phyloP scores from a whole-genome alignment of 129 eudicot genomes.

The Helianthus tuberosus region DNA sequence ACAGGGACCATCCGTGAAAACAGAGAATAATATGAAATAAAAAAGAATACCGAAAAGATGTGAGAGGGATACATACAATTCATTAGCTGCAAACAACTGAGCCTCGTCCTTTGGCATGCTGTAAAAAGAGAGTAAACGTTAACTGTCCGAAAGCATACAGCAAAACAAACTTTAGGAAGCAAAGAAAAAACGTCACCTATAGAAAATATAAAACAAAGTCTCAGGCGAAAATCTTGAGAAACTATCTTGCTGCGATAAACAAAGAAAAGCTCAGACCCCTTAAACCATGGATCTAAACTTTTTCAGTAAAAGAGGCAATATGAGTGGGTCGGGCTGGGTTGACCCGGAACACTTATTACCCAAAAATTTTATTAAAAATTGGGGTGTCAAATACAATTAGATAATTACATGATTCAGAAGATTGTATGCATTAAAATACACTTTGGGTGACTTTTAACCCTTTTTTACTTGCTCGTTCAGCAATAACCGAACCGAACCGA shows the following conservation, averaged over 20 bases:
- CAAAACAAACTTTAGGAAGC: conserved; percentile 6
- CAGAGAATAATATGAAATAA: not conserved
- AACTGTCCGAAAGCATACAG: conserved; percentile 4
- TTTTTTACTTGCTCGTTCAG: not conserved
- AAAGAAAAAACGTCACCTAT: conserved; percentile 49
- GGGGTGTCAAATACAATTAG: not conserved
- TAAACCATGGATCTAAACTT: conserved; percentile 5
- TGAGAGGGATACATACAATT: conserved; percentile 64
- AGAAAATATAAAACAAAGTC: conserved; percentile 83
- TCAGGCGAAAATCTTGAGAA: conserved; percentile 69
- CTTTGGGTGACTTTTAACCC: not conserved
- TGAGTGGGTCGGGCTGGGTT: not conserved
- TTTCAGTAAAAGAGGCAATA: conserved; percentile 1
- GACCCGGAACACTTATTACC: not conserved
- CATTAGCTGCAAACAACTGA: conserved; percentile 89
- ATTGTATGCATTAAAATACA: not conserved
- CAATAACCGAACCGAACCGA: too few species aligned
- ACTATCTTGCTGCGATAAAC: conserved; percentile 57
- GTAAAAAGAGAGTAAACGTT: conserved; percentile 30
- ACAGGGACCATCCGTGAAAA: not conserved
- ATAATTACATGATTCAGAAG: not conserved
- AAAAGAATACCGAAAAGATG: not conserved
- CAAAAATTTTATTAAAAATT: not conserved
- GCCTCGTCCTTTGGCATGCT: conserved; percentile 99
- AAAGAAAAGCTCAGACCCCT: conserved; percentile 20